Evolutionary conservation across 257 asterid species (phyloP), one percentile per base, ranked within the genome.

Genomic region (Coffea eugenioides): DNA sequence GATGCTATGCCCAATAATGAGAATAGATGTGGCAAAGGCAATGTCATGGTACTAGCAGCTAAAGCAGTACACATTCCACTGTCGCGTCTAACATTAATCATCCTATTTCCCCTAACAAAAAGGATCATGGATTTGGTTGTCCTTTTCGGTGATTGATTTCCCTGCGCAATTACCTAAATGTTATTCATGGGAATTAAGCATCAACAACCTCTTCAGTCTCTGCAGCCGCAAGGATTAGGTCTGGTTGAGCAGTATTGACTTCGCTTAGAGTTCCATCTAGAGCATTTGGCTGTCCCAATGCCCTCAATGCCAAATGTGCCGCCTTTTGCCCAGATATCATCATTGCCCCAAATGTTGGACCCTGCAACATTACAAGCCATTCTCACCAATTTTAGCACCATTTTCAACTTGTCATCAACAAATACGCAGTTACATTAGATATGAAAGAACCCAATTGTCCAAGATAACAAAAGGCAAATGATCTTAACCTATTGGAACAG

Each of bases 261-360:
- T 54, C 84, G 8, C 69, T 20, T 51, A n/a, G 64, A 48, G 84
- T 49, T 3, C 84, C 95, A 36, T 90, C 98, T 73, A 93, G 70
- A 54, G 92, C 92, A 77, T 93, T 93, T 39, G 93, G 90, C 66
- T 59, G 86, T 67, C 96, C 97, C 86, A 93, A 79, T 0, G 97
- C 92, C 88, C 86, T 89, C 89, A 93, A 81, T 1, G 98, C 97
- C 93, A 93, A 86, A 77, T 93, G 98, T 34, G 98, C 98, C 65
- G 98, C 98, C 81, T 93, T 93, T 87, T 89, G 96, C 14, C 98
- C 98, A 0, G 98, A 93, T 1, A 93, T 88, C 98, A 93, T 92
- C 97, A 93, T 93, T 11, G 98, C 98, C 8, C 98, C 98, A 67
- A 93, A 93, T 2, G 98, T 93, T 27, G 96, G 98, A 9, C 98